Evolutionary conservation across 2,329 filamentous ascomycete genomes (phyloP).

Genomic region (Cercospora beticola): DNA sequence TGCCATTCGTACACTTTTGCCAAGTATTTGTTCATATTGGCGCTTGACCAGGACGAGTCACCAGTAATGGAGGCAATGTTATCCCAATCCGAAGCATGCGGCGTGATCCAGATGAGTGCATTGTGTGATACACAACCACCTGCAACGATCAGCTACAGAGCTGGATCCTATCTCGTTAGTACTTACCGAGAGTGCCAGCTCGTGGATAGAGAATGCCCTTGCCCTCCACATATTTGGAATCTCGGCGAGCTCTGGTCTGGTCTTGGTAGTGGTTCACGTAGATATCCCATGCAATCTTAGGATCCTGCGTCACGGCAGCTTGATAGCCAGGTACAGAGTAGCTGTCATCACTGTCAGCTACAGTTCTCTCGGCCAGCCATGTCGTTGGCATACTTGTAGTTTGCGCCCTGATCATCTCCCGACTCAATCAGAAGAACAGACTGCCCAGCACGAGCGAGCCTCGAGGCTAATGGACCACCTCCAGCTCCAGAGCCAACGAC

Average conservation of each 20-base stretch:
- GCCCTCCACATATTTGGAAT: conserved; percentile 55
- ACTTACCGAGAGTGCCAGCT: conserved; percentile 51
- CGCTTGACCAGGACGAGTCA: conserved; percentile 57
- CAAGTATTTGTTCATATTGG: conserved; percentile 60
- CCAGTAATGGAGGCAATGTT: conserved; percentile 59
- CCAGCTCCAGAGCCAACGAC: conserved; percentile 60
- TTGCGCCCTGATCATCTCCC: conserved; percentile 56
- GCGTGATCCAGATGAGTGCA: conserved; percentile 59
- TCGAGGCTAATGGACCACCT: conserved; percentile 58
- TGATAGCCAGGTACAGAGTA: conserved; percentile 55
- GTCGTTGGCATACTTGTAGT: conserved; percentile 39
- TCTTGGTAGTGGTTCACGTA: conserved; percentile 61
- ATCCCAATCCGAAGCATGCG: conserved; percentile 59
- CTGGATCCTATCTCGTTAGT: background rate
- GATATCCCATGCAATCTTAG: conserved; percentile 24
- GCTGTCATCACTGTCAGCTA: background rate
- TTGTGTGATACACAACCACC: conserved; percentile 51
- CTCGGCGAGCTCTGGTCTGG: conserved; percentile 52
- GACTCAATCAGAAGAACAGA: conserved; percentile 61
- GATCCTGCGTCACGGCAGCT: conserved; percentile 14
- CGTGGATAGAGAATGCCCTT: conserved; percentile 60
- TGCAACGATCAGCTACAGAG: background rate
- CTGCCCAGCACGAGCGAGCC: conserved; percentile 58
- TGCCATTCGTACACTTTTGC: conserved; percentile 45
- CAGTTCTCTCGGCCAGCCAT: background rate